phyloP scores from a whole-genome alignment of 1,284 basidiomycete species.

The Salmacisia buchloeana region DNA sequence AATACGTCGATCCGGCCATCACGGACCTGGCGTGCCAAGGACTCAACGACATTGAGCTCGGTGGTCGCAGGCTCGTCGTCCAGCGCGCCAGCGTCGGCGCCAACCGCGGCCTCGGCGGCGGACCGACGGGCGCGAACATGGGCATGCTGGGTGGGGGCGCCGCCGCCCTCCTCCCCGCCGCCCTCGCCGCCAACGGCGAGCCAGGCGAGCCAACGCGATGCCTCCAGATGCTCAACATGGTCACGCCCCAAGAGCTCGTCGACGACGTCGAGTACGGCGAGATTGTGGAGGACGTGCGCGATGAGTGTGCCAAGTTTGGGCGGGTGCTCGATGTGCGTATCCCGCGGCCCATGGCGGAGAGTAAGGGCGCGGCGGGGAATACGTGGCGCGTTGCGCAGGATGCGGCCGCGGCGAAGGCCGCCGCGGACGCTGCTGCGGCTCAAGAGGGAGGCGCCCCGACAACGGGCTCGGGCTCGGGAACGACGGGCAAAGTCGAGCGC shows the following conservation, averaged over 20 bases:
- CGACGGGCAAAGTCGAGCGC: conserved; percentile 66
- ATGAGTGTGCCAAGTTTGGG: conserved; percentile 59
- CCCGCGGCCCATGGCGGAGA: conserved; percentile 37
- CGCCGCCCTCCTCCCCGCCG: conserved; percentile 13
- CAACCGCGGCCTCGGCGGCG: conserved; percentile 57
- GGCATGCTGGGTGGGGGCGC: conserved; percentile 22
- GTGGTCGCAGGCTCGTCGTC: conserved; percentile 91
- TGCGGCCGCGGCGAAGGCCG: conserved; percentile 58
- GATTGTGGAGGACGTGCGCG: conserved; percentile 87
- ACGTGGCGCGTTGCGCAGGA: conserved; percentile 30
- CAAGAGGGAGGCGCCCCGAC: conserved; percentile 59
- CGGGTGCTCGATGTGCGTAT: conserved; percentile 41
- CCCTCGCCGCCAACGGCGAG: conserved; percentile 54
- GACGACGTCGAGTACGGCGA: conserved; percentile 91
- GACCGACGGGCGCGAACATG: conserved; percentile 2
- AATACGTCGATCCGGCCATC: conserved; percentile 81
- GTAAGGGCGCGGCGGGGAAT: conserved; percentile 39
- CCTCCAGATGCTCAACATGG: conserved; percentile 98
- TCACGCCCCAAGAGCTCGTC: conserved; percentile 82
- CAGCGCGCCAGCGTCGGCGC: conserved; percentile 85
- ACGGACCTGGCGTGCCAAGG: conserved; percentile 95
- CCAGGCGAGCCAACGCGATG: conserved; percentile 63
- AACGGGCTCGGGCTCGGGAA: conserved; percentile 24
- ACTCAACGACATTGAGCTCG: conserved; percentile 93
- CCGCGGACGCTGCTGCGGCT: conserved; percentile 24